Evolutionary conservation across 192 early-diverging fungal genomes (phyloP).

Genomic region (Coemansia sp.): DNA sequence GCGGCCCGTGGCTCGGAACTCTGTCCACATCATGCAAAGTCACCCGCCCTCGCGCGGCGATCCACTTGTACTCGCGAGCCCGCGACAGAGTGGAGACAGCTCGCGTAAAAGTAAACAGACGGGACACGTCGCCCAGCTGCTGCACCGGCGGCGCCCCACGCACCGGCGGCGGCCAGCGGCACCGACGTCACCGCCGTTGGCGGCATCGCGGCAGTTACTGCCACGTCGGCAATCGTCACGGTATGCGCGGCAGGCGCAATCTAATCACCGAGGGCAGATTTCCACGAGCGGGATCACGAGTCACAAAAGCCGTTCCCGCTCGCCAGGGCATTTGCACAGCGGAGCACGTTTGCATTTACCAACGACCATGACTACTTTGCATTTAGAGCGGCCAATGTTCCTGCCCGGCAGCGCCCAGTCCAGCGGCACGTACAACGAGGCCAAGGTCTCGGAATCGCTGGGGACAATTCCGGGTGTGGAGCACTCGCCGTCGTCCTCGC

Average conservation of each 20-base stretch:
- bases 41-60: neutral
- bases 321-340: neutral
- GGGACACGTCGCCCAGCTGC: neutral
- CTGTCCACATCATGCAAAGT: constrained; percentile 35
- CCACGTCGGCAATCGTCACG: neutral
- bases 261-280: neutral
- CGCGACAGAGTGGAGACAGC: neutral
- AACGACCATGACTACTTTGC: neutral
- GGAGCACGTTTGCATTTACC: neutral
- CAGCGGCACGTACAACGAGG: constrained; percentile 26
- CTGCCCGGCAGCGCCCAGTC: constrained; percentile 17
- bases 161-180: neutral
- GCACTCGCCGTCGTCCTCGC: neutral
- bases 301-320: neutral
- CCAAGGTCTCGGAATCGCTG: neutral
- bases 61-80: neutral
- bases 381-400: neutral
- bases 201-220: neutral
- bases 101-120: neutral
- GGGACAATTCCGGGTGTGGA: neutral
- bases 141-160: neutral
- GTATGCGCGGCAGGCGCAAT: neutral
- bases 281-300: neutral
- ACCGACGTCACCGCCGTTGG: neutral
- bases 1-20: constrained; percentile 13